phyloP scores from a whole-genome alignment of 2,329 filamentous ascomycete genomes.

The Colletotrichum abscissum region DNA sequence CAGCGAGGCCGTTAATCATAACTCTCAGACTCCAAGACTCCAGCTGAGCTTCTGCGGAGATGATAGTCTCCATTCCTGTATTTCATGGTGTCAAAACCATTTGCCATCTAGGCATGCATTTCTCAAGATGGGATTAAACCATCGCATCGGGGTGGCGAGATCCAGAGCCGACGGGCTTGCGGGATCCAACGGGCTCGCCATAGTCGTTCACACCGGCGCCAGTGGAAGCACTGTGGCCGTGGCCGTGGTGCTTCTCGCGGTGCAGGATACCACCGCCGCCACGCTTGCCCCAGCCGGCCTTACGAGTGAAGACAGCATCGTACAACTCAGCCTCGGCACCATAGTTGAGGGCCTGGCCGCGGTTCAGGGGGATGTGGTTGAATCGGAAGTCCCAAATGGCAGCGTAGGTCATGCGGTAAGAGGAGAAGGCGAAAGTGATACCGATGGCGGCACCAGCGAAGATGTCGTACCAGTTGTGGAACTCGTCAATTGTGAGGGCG shows the following conservation, averaged over 20 bases:
- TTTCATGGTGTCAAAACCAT: background rate
- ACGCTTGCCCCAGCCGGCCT: conserved; percentile 67
- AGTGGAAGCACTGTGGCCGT: conserved; percentile 6
- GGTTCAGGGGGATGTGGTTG: conserved; percentile 73
- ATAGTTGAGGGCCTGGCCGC: conserved; percentile 66
- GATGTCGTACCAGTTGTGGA: conserved; percentile 82
- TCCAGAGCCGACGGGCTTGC: conserved; percentile 31
- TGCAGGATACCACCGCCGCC: conserved; percentile 35
- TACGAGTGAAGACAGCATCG: conserved; percentile 67
- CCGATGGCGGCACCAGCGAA: conserved; percentile 74
- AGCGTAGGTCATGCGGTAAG: conserved; percentile 76
- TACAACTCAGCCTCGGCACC: conserved; percentile 58
- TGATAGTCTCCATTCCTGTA: background rate
- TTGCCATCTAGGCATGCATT: background rate
- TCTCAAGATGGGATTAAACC: background rate
- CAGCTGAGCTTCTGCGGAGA: background rate
- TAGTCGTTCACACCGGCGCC: background rate
- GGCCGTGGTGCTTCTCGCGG: conserved; percentile 38
- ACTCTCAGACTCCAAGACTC: conserved; percentile 1
- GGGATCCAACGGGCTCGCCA: conserved; percentile 2
- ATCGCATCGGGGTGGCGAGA: conserved; percentile 17
- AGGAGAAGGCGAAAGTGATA: conserved; percentile 71
- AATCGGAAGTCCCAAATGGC: conserved; percentile 75
- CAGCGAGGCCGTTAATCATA: conserved; percentile 5
- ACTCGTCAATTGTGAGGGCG: conserved; percentile 77